Conservation (phyloP, 1,284 basidiomycete species). For the Bjerkandera adusta region DNA sequence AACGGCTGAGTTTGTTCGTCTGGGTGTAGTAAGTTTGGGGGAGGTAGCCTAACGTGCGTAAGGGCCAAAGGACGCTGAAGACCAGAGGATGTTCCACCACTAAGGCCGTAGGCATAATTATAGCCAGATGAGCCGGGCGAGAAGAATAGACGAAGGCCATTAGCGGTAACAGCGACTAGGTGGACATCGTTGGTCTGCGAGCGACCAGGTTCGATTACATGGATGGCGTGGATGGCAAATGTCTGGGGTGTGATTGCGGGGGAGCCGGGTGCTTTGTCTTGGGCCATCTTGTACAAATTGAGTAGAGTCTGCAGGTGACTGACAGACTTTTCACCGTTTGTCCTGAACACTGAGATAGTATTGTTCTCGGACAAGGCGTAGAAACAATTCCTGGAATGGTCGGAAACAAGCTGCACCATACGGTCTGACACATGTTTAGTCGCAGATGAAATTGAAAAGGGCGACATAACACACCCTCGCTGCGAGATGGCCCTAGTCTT, state of each 20-base stretch:
- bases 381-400: constrained; percentile 64
- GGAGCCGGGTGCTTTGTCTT: constrained; percentile 74
- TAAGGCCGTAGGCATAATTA: constrained; percentile 43
- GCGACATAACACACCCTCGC: constrained; percentile 49
- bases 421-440: constrained; percentile 50
- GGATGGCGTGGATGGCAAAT: constrained; percentile 64
- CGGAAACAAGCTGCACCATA: constrained; percentile 65
- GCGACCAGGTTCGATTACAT: constrained; percentile 60
- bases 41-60: constrained; percentile 78
- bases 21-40: constrained; percentile 71
- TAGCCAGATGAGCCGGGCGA: constrained; percentile 44
- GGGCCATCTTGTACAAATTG: constrained; percentile 66
- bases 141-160: constrained; percentile 81
- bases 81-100: constrained; percentile 27
- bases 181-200: constrained; percentile 68
- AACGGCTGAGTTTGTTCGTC: constrained; percentile 59
- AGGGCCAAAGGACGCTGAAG: constrained; percentile 57
- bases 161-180: constrained; percentile 77
- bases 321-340: constrained; percentile 58
- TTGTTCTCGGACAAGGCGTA: constrained; percentile 75
- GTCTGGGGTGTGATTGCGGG: constrained; percentile 66
- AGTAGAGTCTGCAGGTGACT: constrained; percentile 68
- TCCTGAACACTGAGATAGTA: constrained; percentile 66
- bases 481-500: constrained; percentile 53
- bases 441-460: constrained; percentile 5